phyloP scores from a whole-genome alignment of 495 filamentous ascomycete species.

The Melanomma pulvis-pyrius region DNA sequence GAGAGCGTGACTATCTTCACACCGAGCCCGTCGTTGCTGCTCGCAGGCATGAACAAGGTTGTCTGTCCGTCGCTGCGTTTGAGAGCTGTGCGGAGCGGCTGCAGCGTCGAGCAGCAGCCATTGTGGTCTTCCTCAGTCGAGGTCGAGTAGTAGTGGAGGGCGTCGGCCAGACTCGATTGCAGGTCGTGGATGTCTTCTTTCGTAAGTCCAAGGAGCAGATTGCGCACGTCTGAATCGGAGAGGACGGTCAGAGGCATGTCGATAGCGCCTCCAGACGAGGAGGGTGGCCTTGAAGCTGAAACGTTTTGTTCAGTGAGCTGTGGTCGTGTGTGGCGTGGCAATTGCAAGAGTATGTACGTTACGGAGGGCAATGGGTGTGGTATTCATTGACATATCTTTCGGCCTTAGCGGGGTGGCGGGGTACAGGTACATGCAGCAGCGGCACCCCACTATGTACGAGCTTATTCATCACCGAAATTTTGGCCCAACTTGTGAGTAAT shows the following conservation, averaged over 20 bases:
- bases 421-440: conserved; percentile 15
- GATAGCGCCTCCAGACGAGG: not conserved
- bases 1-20: conserved; percentile 65
- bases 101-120: conserved; percentile 64
- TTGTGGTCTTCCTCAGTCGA: conserved; percentile 53
- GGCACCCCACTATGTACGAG: not conserved
- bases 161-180: conserved; percentile 66
- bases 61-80: conserved; percentile 71
- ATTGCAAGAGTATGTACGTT: too few species aligned
- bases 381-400: too few species aligned
- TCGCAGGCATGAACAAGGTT: conserved; percentile 91
- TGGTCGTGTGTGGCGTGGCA: not conserved
- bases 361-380: too few species aligned
- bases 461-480: conserved; percentile 21
- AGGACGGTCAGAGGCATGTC: conserved; percentile 79
- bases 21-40: conserved; percentile 58
- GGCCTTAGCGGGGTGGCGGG: conserved; percentile 22
- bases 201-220: conserved; percentile 71
- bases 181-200: conserved; percentile 68
- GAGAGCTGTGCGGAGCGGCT: conserved; percentile 76
- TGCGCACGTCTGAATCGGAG: conserved; percentile 67
- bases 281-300: not conserved
- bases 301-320: not conserved
- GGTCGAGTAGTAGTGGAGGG: conserved; percentile 82
- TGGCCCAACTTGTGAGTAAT: conserved; percentile 23